These are phyloP conservation scores for Scutellaria baicalensis DNA, from an alignment of 257 asterid species.

Conservation along the genomic window DNA sequence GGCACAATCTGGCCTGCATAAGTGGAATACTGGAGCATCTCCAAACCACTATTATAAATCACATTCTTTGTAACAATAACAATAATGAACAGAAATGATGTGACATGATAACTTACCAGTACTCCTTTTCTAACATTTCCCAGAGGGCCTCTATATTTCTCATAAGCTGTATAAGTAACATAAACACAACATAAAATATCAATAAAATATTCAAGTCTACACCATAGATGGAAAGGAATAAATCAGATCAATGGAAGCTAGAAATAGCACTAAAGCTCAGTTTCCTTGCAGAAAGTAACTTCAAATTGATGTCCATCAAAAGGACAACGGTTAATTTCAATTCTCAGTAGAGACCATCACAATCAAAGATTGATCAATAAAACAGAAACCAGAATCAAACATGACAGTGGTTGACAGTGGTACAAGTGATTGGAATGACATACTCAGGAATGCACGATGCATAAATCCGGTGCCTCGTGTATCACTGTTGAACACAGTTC, in stretches of 20 bases:
- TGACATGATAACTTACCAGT: conserved; percentile 42
- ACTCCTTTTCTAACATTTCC: conserved; percentile 99
- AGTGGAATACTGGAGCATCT: neutral
- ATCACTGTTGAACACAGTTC: conserved; percentile 93
- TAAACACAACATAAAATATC: neutral
- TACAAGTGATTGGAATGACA: conserved; percentile 12
- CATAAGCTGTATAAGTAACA: conserved; percentile 56
- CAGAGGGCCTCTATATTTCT: conserved; percentile 87
- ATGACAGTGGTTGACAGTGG: neutral
- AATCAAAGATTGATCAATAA: neutral
- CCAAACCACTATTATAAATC: neutral
- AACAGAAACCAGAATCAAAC: neutral
- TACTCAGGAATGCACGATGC: conserved; percentile 99
- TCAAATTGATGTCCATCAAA: neutral
- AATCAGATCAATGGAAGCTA: neutral
- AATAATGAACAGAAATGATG: neutral
- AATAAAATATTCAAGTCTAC: neutral
- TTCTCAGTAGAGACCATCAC: neutral
- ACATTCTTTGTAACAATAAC: neutral
- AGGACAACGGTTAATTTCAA: neutral
- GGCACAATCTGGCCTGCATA: neutral
- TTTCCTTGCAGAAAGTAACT: neutral
- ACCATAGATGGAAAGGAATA: neutral
- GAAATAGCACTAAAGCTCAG: neutral
- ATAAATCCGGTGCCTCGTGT: conserved; percentile 98